These are phyloP conservation scores for Blastobotrys elegans DNA, from an alignment of 1,139 yeast species.

Conservation along the genomic window DNA sequence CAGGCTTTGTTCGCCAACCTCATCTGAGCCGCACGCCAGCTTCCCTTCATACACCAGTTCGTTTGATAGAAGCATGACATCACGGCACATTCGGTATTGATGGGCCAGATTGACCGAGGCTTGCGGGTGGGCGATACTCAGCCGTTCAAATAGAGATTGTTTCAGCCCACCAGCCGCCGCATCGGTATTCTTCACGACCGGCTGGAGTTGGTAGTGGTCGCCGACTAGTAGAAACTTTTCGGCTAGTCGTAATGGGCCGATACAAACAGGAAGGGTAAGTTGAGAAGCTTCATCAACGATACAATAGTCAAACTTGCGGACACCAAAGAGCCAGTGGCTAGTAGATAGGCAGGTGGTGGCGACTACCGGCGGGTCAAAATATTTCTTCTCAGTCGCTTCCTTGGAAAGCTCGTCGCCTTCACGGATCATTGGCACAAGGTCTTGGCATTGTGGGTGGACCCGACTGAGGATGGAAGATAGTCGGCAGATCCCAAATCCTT, in stretches of 20 bases:
- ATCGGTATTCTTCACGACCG: slow-evolving; percentile 60
- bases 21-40: slow-evolving; percentile 66
- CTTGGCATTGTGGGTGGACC: slow-evolving; percentile 59
- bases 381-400: slow-evolving; percentile 42
- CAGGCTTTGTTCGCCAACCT: slow-evolving; percentile 56
- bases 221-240: slow-evolving; percentile 86
- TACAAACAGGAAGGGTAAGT: slow-evolving; percentile 80
- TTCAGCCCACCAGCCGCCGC: slow-evolving; percentile 59
- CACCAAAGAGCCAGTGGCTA: slow-evolving; percentile 47
- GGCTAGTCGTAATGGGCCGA: slow-evolving; percentile 80
- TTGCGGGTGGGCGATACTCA: slow-evolving; percentile 68
- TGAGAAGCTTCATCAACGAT: slow-evolving; percentile 97
- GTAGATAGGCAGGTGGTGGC: slow-evolving; percentile 88
- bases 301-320: slow-evolving; percentile 78
- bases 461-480: slow-evolving; percentile 38
- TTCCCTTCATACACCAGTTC: slow-evolving; percentile 69
- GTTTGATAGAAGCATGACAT: slow-evolving; percentile 80
- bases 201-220: slow-evolving; percentile 90
- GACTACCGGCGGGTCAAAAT: slow-evolving; percentile 62
- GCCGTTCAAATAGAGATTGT: slow-evolving; percentile 64
- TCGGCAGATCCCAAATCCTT: slow-evolving; percentile 42
- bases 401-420: slow-evolving; percentile 31
- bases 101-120: slow-evolving; percentile 68
- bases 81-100: slow-evolving; percentile 91
- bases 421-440: slow-evolving; percentile 44